These are phyloP conservation scores for Euphorbia lathyris DNA, from an alignment of 345 rosid species.

Conservation along the genomic window DNA sequence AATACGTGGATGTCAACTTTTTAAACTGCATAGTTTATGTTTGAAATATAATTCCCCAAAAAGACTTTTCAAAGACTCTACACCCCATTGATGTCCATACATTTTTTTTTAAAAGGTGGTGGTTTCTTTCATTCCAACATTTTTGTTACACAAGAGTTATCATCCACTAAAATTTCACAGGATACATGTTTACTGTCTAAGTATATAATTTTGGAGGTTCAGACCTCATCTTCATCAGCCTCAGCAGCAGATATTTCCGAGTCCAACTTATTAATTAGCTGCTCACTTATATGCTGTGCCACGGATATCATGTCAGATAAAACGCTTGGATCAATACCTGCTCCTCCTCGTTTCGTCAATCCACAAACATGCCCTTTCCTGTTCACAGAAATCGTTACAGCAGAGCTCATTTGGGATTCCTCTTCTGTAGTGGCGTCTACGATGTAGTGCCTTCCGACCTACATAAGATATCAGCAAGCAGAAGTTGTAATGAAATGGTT, in stretches of 20 bases:
- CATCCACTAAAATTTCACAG: no score
- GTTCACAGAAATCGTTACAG: slow-evolving; percentile 68
- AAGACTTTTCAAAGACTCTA: no score
- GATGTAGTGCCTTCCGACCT: slow-evolving; percentile 76
- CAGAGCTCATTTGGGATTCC: slow-evolving; percentile 95
- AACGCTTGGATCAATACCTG: slow-evolving; percentile 77
- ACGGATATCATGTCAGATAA: slow-evolving; percentile 87
- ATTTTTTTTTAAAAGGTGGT: no score
- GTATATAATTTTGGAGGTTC: neutral
- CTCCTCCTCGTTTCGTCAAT: slow-evolving; percentile 73
- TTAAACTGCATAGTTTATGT: no score
- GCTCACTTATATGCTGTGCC: slow-evolving; percentile 60
- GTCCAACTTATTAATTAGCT: slow-evolving; percentile 62
- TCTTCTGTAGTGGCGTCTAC: slow-evolving; percentile 93
- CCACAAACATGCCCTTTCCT: slow-evolving; percentile 77
- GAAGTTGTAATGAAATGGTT: neutral
- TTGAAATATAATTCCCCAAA: no score
- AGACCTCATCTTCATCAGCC: slow-evolving; percentile 33
- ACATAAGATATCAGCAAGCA: neutral
- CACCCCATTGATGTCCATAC: no score
- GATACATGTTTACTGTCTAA: neutral
- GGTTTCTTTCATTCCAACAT: no score
- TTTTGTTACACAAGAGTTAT: no score
- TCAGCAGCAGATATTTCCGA: slow-evolving; percentile 78
- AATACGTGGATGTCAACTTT: no score